Conservation (phyloP, 1,139 yeast species). For the Candida buenavistaensis region DNA sequence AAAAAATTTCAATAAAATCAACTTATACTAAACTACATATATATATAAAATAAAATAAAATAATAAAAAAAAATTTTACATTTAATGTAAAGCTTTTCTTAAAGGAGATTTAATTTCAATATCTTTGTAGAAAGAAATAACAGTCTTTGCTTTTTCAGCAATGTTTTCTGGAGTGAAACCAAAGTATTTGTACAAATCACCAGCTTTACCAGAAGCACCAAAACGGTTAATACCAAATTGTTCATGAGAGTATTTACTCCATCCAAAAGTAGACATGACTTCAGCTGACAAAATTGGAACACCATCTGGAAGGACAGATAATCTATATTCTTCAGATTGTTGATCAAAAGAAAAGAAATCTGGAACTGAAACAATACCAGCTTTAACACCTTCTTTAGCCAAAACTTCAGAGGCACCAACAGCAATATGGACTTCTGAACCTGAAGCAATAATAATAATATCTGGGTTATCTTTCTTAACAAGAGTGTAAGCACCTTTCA, state of each 20-base stretch:
- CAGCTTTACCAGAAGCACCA: constrained; percentile 96
- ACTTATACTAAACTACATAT: too few relatives aligned
- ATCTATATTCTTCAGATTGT: constrained; percentile 77
- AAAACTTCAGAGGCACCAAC: constrained; percentile 80
- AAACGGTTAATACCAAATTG: constrained; percentile 95
- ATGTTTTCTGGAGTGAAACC: constrained; percentile 94
- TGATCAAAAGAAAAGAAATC: constrained; percentile 88
- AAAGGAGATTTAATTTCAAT: constrained; percentile 71
- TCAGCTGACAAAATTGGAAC: constrained; percentile 93
- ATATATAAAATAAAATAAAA: too few relatives aligned
- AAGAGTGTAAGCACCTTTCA: constrained; percentile 92
- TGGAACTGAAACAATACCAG: constrained; percentile 87
- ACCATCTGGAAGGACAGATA: constrained; percentile 91
- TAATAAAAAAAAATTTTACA: too few relatives aligned
- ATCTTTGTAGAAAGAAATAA: constrained; percentile 84
- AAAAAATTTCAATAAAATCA: too few relatives aligned
- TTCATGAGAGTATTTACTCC: constrained; percentile 96
- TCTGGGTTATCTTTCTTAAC: constrained; percentile 66
- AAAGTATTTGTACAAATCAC: constrained; percentile 77
- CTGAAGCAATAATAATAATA: constrained; percentile 83
- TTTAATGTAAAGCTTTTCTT: constrained; percentile 80
- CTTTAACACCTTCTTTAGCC: constrained; percentile 63
- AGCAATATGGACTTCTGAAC: constrained; percentile 89
- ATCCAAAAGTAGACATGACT: constrained; percentile 88
- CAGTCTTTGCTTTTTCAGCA: constrained; percentile 81